Conservation (phyloP, 768 basidiomycete genomes). For the Piloderma croceum region DNA sequence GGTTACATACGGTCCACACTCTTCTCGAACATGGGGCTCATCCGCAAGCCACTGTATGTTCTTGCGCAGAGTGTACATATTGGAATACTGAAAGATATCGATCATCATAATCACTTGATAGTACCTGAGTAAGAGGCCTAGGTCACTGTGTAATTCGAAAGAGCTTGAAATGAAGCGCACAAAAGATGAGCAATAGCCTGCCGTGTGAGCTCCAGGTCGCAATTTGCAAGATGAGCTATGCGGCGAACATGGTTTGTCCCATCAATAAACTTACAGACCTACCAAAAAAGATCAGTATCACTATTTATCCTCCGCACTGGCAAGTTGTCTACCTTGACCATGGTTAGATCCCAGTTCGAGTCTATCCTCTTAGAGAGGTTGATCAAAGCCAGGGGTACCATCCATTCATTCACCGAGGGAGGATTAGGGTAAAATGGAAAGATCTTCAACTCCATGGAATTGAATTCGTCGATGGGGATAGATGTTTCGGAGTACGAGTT, state of each 20-base stretch:
- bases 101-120: conserved; percentile 96
- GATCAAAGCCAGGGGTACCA: conserved; percentile 88
- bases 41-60: conserved; percentile 84
- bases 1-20: conserved; percentile 91
- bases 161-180: conserved; percentile 33
- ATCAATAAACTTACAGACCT: conserved; percentile 81
- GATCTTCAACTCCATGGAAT: conserved; percentile 92
- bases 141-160: too few relatives aligned
- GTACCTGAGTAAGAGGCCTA: conserved; percentile 47
- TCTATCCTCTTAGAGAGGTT: conserved; percentile 76
- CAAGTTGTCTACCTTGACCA: conserved; percentile 61
- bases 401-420: conserved; percentile 85
- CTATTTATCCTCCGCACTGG: conserved; percentile 1
- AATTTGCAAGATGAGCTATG: conserved; percentile 89
- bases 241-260: conserved; percentile 88
- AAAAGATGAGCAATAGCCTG: conserved; percentile 88
- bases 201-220: conserved; percentile 75
- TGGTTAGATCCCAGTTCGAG: conserved; percentile 94
- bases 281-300: conserved; percentile 1
- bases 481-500: conserved; percentile 97
- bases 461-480: conserved; percentile 85
- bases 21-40: conserved; percentile 76
- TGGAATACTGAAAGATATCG: conserved; percentile 97
- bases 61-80: conserved; percentile 90
- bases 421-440: conserved; percentile 98